Percentiles rank a stretch among this genome's conserved stretches.
Evolutionary conservation across 768 basidiomycete genomes (phyloP).

Genomic region (Cyclocybe aegerita): DNA sequence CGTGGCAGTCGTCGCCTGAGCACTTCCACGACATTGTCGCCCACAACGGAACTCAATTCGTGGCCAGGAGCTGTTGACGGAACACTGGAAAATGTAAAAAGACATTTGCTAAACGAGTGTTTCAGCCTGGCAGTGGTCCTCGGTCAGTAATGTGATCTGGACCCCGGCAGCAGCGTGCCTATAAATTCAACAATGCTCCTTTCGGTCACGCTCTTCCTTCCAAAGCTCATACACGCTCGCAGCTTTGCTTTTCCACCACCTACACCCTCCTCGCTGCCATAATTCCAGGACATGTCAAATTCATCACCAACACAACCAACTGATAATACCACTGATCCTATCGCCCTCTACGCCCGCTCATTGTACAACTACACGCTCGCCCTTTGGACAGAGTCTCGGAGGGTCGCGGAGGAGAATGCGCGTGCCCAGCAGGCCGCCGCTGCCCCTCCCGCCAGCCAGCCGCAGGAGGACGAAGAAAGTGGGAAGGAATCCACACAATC

Average conservation of each 20-base stretch:
- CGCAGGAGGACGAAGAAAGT: not conserved
- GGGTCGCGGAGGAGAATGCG: constrained; percentile 52
- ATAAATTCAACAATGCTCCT: not conserved
- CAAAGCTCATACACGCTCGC: constrained; percentile 8
- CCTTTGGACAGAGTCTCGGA: constrained; percentile 67
- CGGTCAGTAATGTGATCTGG: constrained; percentile 23
- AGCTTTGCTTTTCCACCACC: constrained; percentile 1
- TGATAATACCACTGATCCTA: constrained; percentile 33
- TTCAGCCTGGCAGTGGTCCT: constrained; percentile 9
- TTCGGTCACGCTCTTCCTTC: constrained; percentile 1
- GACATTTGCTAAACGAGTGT: not conserved
- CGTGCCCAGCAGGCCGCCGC: constrained; percentile 24
- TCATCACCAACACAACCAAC: constrained; percentile 13
- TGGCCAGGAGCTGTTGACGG: not conserved
- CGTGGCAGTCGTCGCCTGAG: too few species aligned
- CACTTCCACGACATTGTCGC: too few species aligned
- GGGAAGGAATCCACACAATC: too few species aligned
- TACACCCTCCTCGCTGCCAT: constrained; percentile 2
- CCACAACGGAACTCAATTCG: too few species aligned
- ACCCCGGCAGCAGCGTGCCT: not conserved
- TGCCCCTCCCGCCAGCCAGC: not conserved
- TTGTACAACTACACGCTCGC: constrained; percentile 67
- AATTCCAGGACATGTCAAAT: constrained; percentile 11
- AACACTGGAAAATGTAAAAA: not conserved
- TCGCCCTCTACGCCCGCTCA: constrained; percentile 60